Evolutionary conservation across 331 rosid genomes (phyloP).

Genomic region (Quercus phellos): DNA sequence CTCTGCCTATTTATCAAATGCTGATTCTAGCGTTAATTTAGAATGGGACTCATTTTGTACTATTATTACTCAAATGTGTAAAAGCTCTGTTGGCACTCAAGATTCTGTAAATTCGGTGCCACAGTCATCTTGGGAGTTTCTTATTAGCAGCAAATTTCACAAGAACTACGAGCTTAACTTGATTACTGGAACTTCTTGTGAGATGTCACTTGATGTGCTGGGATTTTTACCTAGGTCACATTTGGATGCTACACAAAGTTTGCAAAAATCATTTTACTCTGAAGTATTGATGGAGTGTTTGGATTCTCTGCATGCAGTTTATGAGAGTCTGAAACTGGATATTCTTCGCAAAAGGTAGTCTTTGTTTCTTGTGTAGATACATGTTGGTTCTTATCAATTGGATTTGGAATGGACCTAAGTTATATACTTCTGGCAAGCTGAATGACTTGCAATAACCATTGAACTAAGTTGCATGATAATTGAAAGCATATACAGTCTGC

Average conservation of each 20-base stretch:
- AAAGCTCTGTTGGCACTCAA: slow-evolving; percentile 32
- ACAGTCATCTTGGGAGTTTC: slow-evolving; percentile 82
- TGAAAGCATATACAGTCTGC: not conserved
- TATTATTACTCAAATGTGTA: slow-evolving; percentile 63
- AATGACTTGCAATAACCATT: slow-evolving; percentile 2
- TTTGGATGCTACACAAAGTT: slow-evolving; percentile 25
- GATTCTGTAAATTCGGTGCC: slow-evolving; percentile 28
- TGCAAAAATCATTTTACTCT: slow-evolving; percentile 42
- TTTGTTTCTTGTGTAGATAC: not conserved
- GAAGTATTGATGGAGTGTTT: slow-evolving; percentile 65
- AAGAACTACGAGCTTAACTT: slow-evolving; percentile 56
- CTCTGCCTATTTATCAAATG: slow-evolving; percentile 45
- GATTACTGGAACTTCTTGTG: slow-evolving; percentile 36
- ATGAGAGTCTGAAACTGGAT: slow-evolving; percentile 84
- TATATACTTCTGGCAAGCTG: not conserved
- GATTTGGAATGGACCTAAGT: not conserved
- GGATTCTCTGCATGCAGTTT: slow-evolving; percentile 89
- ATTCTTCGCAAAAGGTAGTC: slow-evolving; percentile 78
- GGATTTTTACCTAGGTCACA: slow-evolving; percentile 24
- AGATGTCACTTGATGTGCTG: slow-evolving; percentile 31
- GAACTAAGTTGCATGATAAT: not conserved
- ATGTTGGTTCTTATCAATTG: not conserved
- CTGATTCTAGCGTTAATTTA: slow-evolving; percentile 45
- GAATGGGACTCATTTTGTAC: slow-evolving; percentile 79
- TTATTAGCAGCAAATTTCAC: slow-evolving; percentile 71